Base-by-base conservation (phyloP, 1,284 basidiomycete genomes). In the Ustilago esculenta region DNA sequence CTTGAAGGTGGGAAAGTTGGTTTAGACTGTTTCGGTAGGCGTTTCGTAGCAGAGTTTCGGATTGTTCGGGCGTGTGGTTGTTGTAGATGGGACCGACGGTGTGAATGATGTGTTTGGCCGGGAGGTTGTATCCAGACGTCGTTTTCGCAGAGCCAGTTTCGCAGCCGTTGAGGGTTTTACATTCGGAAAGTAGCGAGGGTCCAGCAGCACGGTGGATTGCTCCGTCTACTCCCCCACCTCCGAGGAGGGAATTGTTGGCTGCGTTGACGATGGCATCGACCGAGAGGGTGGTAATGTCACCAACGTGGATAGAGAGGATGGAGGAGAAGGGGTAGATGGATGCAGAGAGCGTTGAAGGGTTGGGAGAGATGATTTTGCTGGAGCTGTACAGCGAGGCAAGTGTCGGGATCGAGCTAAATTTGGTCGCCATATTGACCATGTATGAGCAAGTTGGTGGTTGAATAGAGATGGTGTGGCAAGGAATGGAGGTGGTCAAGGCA, bases 181-280 rank as follows among this genome's bases (percentile, higher is more conserved):
- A 94, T 86, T 94, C 92, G 51, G 86, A 83, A 3, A 89, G 74
- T 5, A 98, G 86, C 18, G 86, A 83, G 0, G 83, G 85, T 2
- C 94, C 94, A 3, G 94, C 94, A 4, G 92, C 92, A 4, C 83
- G 81, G 82, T 97, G 94, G 42, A 94, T 93, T 2, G 90, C 90
- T 3, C 92, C 91, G 77, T 92, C 91, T 29, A 92, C 91, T 39
- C 78, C 78, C 1, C 78, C 77, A 3, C 78, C 78, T 3, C 77
- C 77, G 3, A 80, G 67, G 7, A 77, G 59, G 5, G 63, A 61
- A 9, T 49, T 64, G 52, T 79, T 80, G 32, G 78, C 78, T 1
- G 78, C 78, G 52, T 80, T 80, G 42, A 80, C 78, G 33, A 80
- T 76, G 7, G 68, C 72, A 42, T 79, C 77, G 11, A 76, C 49